phyloP scores from a whole-genome alignment of 768 basidiomycete species.

The Leucocoprinus sp. region DNA sequence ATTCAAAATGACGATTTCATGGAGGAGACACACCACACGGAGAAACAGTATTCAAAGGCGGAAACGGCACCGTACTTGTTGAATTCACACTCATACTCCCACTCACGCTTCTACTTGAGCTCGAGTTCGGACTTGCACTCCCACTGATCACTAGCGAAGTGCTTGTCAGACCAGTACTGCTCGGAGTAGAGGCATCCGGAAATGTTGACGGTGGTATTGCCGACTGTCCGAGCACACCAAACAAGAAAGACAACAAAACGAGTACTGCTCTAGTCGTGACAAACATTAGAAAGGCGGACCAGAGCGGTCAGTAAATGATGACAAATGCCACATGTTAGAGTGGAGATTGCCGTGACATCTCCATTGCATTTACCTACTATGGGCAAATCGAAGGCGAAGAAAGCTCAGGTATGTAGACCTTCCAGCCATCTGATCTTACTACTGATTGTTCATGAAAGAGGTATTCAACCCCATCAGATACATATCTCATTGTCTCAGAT shows the following conservation, averaged over 20 bases:
- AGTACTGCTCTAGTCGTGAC: too few species aligned
- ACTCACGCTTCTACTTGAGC: not conserved
- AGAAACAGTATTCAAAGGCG: slow-evolving; percentile 29
- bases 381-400: slow-evolving; percentile 10
- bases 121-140: not conserved
- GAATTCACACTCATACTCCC: slow-evolving; percentile 13
- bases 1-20: not conserved
- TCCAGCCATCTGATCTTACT: too few species aligned
- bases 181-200: slow-evolving; percentile 8
- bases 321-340: too few species aligned
- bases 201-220: slow-evolving; percentile 9
- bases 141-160: not conserved
- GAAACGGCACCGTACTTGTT: slow-evolving; percentile 29
- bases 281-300: too few species aligned
- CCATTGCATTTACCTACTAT: not conserved
- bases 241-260: not conserved
- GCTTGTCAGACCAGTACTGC: not conserved
- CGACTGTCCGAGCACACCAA: not conserved
- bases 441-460: slow-evolving; percentile 1
- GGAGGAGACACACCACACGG: slow-evolving; percentile 27
- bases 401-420: slow-evolving; percentile 6
- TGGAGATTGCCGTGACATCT: too few species aligned
- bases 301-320: too few species aligned
- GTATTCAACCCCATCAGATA: slow-evolving; percentile 7
- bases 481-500: slow-evolving; percentile 20